phyloP scores from a whole-genome alignment of 2,329 filamentous ascomycete species.

The Beauveria asiatica region DNA sequence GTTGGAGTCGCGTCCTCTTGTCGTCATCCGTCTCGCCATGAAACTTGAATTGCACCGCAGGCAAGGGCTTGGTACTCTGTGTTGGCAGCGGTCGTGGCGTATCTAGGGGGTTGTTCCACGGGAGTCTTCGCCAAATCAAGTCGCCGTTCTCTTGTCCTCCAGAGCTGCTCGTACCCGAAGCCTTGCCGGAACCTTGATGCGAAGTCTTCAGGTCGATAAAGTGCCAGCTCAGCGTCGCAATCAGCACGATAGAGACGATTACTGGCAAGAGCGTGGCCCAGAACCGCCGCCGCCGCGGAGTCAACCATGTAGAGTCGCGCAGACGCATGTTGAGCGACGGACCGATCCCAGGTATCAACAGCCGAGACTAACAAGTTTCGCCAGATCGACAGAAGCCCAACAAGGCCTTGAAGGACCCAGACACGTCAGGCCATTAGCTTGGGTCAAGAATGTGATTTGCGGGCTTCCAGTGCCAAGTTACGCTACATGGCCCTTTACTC shows the following conservation, averaged over 20 bases:
- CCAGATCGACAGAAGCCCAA: not conserved
- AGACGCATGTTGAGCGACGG: not conserved
- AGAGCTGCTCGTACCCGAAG: not conserved
- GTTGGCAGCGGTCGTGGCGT: constrained; percentile 3
- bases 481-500: no score
- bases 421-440: no score
- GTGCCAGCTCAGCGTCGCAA: constrained; percentile 1
- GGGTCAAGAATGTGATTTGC: no score
- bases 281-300: not conserved
- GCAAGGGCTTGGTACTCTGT: not conserved
- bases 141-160: not conserved
- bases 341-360: not conserved
- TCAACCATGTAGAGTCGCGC: not conserved
- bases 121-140: constrained; percentile 7
- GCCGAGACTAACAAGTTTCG: not conserved
- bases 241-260: not conserved
- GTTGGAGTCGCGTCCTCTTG: constrained; percentile 24
- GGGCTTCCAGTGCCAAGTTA: no score
- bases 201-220: not conserved
- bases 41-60: constrained; percentile 7
- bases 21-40: constrained; percentile 12
- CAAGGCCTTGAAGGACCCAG: not conserved
- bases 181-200: not conserved
- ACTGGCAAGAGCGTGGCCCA: not conserved
- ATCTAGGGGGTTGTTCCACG: constrained; percentile 5